Conservation (phyloP, 345 rosid species). For the Eucalyptus viminalis region DNA sequence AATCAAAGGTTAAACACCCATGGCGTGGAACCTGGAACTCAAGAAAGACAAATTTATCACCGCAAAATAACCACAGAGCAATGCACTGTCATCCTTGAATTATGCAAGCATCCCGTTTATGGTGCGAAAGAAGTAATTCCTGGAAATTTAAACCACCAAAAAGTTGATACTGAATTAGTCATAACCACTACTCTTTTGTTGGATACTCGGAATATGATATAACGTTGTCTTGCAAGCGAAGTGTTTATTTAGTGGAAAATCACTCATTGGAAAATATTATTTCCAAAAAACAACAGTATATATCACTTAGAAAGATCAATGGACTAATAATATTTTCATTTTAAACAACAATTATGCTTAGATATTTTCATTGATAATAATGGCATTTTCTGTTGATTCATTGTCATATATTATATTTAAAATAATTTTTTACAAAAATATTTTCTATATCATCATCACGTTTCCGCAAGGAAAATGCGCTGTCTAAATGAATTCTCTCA, state of each 20-base stretch:
- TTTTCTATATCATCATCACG: not conserved
- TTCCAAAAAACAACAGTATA: not conserved
- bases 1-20: not conserved
- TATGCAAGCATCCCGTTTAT: not conserved
- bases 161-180: not conserved
- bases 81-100: not conserved
- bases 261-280: not conserved
- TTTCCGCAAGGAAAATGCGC: not conserved
- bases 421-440: not conserved
- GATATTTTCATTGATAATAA: not conserved
- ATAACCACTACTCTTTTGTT: not conserved
- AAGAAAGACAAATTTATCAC: not conserved
- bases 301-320: not conserved
- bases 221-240: not conserved
- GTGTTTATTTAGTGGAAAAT: not conserved
- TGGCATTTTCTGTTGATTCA: not conserved
- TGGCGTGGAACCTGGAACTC: not conserved
- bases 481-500: not conserved
- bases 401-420: not conserved
- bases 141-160: not conserved
- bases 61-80: not conserved
- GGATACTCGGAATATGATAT: not conserved
- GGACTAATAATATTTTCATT: not conserved
- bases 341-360: not conserved
- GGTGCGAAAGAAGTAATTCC: not conserved